Evolutionary conservation across 768 basidiomycete species (phyloP).

Genomic region (Pholiota microspora): DNA sequence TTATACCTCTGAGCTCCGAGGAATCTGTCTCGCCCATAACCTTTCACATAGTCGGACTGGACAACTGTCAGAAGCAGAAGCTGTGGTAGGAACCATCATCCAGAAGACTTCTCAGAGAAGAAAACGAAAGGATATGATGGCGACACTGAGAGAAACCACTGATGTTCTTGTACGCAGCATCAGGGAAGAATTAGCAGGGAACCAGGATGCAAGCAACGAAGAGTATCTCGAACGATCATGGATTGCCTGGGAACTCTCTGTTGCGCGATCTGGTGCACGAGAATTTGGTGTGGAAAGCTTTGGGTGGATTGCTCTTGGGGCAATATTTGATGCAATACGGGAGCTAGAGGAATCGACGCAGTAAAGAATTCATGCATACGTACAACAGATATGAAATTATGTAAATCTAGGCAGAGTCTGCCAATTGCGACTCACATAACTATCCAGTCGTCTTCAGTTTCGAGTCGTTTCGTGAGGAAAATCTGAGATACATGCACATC

Average conservation of each 20-base stretch:
- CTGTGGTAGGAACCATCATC: conserved; percentile 61
- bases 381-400: conserved; percentile 3
- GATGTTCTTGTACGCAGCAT: conserved; percentile 48
- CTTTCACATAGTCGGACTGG: conserved; percentile 40
- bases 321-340: conserved; percentile 52
- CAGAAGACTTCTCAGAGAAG: conserved; percentile 61
- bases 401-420: not conserved
- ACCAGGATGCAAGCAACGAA: conserved; percentile 37
- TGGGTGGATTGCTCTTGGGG: conserved; percentile 57
- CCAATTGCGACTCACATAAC: conserved; percentile 1
- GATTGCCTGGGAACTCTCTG: conserved; percentile 49
- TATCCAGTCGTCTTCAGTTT: not conserved
- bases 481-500: conserved; percentile 7
- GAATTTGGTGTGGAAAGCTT: conserved; percentile 61
- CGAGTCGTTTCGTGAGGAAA: not conserved
- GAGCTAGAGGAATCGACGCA: conserved; percentile 39
- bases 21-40: conserved; percentile 45
- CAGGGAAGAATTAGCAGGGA: conserved; percentile 48
- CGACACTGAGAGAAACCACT: conserved; percentile 54
- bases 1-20: conserved; percentile 47
- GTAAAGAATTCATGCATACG: conserved; percentile 15
- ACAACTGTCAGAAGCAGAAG: conserved; percentile 61
- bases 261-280: conserved; percentile 28
- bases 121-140: conserved; percentile 49
- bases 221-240: conserved; percentile 48